These are phyloP conservation scores for Mycena polygramma DNA, from an alignment of 768 basidiomycete genomes.

Conservation along the genomic window DNA sequence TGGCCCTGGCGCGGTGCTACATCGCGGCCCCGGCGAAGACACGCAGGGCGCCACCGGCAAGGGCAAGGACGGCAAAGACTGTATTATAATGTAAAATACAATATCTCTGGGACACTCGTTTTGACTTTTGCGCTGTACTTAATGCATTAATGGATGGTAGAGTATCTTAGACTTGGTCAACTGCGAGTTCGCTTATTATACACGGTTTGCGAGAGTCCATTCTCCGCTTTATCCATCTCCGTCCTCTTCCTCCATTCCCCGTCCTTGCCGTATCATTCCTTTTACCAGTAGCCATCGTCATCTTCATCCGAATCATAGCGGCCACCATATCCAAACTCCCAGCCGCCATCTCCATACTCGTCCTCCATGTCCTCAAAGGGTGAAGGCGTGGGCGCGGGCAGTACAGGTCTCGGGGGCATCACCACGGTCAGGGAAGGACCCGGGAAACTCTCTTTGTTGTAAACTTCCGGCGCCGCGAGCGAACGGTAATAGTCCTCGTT, in stretches of 20 bases:
- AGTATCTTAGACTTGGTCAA: slow-evolving; percentile 29
- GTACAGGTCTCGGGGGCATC: slow-evolving; percentile 1
- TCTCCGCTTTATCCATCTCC: neutral
- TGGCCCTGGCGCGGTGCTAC: slow-evolving; percentile 71
- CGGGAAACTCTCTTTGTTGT: slow-evolving; percentile 15
- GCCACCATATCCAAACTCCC: neutral
- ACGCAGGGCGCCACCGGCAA: slow-evolving; percentile 52
- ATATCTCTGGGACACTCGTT: neutral
- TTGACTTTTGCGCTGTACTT: slow-evolving; percentile 18
- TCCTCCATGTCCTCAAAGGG: no score
- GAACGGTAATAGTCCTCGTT: slow-evolving; percentile 35
- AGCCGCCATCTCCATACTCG: no score
- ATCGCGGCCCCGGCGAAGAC: slow-evolving; percentile 64
- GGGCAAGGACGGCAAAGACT: slow-evolving; percentile 81
- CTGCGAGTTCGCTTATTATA: neutral
- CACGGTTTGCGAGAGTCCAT: neutral
- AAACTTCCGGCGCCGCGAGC: slow-evolving; percentile 34
- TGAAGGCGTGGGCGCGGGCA: neutral
- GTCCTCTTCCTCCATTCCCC: no score
- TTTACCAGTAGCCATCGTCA: neutral
- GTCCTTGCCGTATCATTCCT: no score
- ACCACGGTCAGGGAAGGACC: slow-evolving; percentile 6
- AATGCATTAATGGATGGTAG: slow-evolving; percentile 33
- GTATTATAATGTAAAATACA: slow-evolving; percentile 81
- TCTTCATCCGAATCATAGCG: neutral